A percentile compares a stretch with the other conserved stretches of the same genome.
Evolutionary conservation across 352 stramenopile species (phyloP).

Genomic region (Phytophthora quininea): DNA sequence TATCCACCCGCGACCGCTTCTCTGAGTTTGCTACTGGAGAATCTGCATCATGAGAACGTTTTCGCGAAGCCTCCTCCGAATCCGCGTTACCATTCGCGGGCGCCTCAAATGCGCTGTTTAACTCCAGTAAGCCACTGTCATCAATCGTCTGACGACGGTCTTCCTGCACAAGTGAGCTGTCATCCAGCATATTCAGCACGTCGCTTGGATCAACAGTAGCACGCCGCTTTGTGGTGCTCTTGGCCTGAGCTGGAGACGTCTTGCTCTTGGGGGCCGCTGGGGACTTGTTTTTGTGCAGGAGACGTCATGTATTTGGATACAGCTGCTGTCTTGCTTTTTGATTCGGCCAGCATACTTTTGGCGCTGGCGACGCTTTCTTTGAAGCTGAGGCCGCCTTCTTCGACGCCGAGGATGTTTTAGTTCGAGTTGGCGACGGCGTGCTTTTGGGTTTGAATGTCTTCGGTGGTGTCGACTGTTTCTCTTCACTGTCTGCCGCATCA

Average conservation of each 20-base stretch:
- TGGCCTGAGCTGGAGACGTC: conserved; percentile 6
- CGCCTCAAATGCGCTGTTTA: conserved; percentile 33
- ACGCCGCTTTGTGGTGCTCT: conserved; percentile 28
- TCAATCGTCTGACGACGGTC: conserved; percentile 67
- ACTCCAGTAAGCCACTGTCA: conserved; percentile 48
- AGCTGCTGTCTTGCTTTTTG: conserved; percentile 15
- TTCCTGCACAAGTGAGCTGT: conserved; percentile 11
- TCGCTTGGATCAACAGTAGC: conserved; percentile 65
- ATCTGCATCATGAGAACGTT: conserved; percentile 30
- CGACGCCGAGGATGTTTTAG: not conserved
- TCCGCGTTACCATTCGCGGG: conserved; percentile 10
- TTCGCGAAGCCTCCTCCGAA: conserved; percentile 28
- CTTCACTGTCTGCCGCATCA: not conserved
- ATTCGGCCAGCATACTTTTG: conserved; percentile 7
- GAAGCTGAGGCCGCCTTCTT: not conserved
- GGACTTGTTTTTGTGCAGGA: conserved; percentile 10
- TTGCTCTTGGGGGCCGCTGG: conserved; percentile 5
- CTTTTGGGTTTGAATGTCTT: conserved; percentile 5
- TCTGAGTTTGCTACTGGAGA: conserved; percentile 8
- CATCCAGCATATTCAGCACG: conserved; percentile 29
- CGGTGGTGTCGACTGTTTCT: conserved; percentile 2
- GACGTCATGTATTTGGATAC: conserved; percentile 5
- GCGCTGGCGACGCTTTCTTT: not conserved
- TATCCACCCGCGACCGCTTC: conserved; percentile 20
- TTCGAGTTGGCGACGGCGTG: not conserved